A percentile compares a stretch with the other conserved stretches of the same genome.
These are phyloP conservation scores for Colletotrichum coccodes DNA, from an alignment of 2,329 filamentous ascomycete genomes.

Conservation along the genomic window DNA sequence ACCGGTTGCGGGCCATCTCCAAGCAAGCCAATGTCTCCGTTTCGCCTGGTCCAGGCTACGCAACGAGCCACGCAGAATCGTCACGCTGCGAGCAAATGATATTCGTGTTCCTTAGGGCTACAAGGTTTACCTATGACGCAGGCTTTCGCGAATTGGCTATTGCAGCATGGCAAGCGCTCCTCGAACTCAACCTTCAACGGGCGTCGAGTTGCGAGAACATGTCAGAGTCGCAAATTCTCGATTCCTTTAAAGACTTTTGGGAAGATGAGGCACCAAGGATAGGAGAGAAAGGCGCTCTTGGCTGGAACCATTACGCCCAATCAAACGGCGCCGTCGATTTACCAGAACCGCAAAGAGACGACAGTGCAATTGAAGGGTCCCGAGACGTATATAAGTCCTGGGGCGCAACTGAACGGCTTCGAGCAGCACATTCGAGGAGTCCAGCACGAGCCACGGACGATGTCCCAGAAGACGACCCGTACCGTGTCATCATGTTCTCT, in stretches of 20 bases:
- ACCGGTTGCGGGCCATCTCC: slow-evolving; percentile 52
- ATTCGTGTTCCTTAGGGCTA: slow-evolving; percentile 81
- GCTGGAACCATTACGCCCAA: slow-evolving; percentile 72
- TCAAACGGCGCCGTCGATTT: slow-evolving; percentile 48
- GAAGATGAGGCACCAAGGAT: slow-evolving; percentile 83
- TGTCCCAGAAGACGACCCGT: slow-evolving; percentile 81
- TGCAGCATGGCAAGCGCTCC: slow-evolving; percentile 83
- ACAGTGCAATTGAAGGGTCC: slow-evolving; percentile 37
- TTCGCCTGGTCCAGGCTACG: slow-evolving; percentile 15
- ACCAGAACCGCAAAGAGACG: slow-evolving; percentile 48
- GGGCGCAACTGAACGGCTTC: slow-evolving; percentile 64
- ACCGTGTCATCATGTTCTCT: slow-evolving; percentile 80
- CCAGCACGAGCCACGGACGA: slow-evolving; percentile 83
- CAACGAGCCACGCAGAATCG: neutral
- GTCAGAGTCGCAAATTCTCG: slow-evolving; percentile 36
- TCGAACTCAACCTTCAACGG: slow-evolving; percentile 77
- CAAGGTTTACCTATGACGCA: slow-evolving; percentile 77
- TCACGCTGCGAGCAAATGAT: slow-evolving; percentile 57
- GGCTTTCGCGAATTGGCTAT: slow-evolving; percentile 83
- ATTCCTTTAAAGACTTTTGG: slow-evolving; percentile 80
- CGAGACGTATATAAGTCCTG: slow-evolving; percentile 62
- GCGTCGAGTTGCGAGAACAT: slow-evolving; percentile 48
- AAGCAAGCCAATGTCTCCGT: slow-evolving; percentile 18
- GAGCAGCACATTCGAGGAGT: slow-evolving; percentile 58
- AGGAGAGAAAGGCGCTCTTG: slow-evolving; percentile 76